Evolutionary conservation across 1,284 basidiomycete species (phyloP), one percentile per base, ranked within the genome.

Genomic region (Grifola frondosa): DNA sequence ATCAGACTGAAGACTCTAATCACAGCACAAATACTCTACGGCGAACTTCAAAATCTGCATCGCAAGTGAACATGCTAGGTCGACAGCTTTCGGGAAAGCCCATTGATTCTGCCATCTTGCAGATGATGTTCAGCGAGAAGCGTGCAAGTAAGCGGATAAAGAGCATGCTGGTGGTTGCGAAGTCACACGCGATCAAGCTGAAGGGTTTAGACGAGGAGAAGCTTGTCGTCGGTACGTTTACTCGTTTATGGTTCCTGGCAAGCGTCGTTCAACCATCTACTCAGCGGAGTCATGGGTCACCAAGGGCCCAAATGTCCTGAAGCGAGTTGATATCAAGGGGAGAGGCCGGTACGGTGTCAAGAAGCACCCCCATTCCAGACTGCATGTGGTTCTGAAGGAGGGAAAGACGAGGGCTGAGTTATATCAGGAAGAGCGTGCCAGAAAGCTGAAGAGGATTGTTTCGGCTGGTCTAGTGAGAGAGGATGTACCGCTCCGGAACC

Each of bases 121-220:
- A 99, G 63, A 96, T 98, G 88, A 81, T 90, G 62, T 97, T 97
- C 66, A 89, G 86, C 54, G 84, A 94, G 64, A 97, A 97, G 69
- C 79, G 92, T 12, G 91, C 89, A 9, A 86, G 90, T 44, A 79
- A 74, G 33, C 82, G 91, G 49, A 81, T 99, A 44, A 85, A 92
- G 77, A 88, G 84, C 55, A 94, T 94, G 75, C 75, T 98, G 34
- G 85, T 81, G 5, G 78, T 91, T 4, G 95, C 94, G 8, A 85
- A 91, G 59, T 83, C 93, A 58, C 91, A 96, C 60, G 96, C 95
- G 1, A 68, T 70, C 23, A 75, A 80, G 30, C 82, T 88, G 58
- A 96, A 96, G 69, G 81, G 80, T 20, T 68, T 98, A 60, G 70
- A 85, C 37, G 68, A 81, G 46, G 73, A 75, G n/a, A 84, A 81